phyloP scores from a whole-genome alignment of 2,329 filamentous ascomycete genomes.

The Pseudogymnoascus sp. region DNA sequence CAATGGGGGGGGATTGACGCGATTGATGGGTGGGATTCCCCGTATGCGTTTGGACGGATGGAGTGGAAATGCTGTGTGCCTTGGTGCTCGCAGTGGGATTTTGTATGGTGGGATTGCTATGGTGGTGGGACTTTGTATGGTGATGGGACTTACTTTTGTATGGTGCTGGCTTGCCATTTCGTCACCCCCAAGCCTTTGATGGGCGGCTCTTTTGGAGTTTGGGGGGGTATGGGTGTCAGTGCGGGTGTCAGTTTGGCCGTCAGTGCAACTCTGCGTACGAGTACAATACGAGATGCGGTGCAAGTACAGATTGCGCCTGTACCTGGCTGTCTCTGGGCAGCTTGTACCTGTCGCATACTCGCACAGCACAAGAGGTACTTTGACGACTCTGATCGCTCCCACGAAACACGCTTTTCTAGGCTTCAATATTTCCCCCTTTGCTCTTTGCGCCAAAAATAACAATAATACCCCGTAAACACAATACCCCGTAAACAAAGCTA shows the following conservation, averaged over 20 bases:
- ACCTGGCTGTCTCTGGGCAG: not conserved
- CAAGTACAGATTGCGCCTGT: not conserved
- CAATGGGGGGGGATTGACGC: not conserved
- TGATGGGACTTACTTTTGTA: not conserved
- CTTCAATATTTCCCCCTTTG: not conserved
- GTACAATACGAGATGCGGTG: not conserved
- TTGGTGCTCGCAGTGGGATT: not conserved
- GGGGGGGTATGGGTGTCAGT: not conserved
- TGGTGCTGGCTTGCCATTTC: not conserved
- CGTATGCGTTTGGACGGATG: not conserved
- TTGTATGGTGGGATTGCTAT: not conserved
- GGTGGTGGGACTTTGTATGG: not conserved
- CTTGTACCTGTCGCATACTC: not conserved
- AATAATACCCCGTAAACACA: too few species aligned
- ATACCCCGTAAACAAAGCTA: not conserved
- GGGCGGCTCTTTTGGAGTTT: not conserved
- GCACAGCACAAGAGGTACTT: not conserved
- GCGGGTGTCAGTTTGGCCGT: not conserved
- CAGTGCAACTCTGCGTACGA: not conserved
- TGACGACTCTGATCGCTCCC: not conserved
- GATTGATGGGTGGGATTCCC: not conserved
- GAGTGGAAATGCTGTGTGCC: not conserved
- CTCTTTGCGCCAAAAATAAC: not conserved
- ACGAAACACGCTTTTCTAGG: not conserved
- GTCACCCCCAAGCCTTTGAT: not conserved